These are phyloP conservation scores for Suillus lakei DNA, from an alignment of 768 basidiomycete genomes.

Conservation along the genomic window DNA sequence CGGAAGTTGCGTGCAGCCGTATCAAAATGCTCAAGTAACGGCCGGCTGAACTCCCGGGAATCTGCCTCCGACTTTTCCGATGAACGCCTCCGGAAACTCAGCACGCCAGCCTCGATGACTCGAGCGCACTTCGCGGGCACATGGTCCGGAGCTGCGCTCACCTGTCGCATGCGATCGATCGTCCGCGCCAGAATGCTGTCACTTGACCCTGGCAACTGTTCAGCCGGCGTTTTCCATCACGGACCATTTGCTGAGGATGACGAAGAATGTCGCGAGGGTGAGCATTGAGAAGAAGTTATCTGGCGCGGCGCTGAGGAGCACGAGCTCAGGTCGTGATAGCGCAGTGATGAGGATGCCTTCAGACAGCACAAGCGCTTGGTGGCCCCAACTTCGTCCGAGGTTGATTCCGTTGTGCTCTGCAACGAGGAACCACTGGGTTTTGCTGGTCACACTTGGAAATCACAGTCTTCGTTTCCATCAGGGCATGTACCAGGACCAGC, in stretches of 20 bases:
- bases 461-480: slow-evolving; percentile 28
- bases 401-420: slow-evolving; percentile 40
- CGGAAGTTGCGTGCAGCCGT: slow-evolving; percentile 21
- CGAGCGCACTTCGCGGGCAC: slow-evolving; percentile 47
- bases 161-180: slow-evolving; percentile 38
- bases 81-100: slow-evolving; percentile 34
- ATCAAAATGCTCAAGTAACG: slow-evolving; percentile 27
- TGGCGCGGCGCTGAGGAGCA: slow-evolving; percentile 44
- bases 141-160: slow-evolving; percentile 45
- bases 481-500: slow-evolving; percentile 42
- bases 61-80: slow-evolving; percentile 27
- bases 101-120: slow-evolving; percentile 39
- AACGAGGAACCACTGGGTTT: slow-evolving; percentile 36
- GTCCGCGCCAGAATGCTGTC: slow-evolving; percentile 41
- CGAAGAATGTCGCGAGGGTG: slow-evolving; percentile 46
- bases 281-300: slow-evolving; percentile 48
- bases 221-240: slow-evolving; percentile 38
- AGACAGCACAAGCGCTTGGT: slow-evolving; percentile 41
- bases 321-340: slow-evolving; percentile 38
- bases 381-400: slow-evolving; percentile 41
- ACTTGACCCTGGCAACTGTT: slow-evolving; percentile 42
- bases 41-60: slow-evolving; percentile 22
- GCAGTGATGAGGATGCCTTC: slow-evolving; percentile 41
- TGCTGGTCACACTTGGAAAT: slow-evolving; percentile 22
- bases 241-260: slow-evolving; percentile 49